Conservation (phyloP, 2,329 filamentous ascomycete species). For the Tothia fuscella region DNA sequence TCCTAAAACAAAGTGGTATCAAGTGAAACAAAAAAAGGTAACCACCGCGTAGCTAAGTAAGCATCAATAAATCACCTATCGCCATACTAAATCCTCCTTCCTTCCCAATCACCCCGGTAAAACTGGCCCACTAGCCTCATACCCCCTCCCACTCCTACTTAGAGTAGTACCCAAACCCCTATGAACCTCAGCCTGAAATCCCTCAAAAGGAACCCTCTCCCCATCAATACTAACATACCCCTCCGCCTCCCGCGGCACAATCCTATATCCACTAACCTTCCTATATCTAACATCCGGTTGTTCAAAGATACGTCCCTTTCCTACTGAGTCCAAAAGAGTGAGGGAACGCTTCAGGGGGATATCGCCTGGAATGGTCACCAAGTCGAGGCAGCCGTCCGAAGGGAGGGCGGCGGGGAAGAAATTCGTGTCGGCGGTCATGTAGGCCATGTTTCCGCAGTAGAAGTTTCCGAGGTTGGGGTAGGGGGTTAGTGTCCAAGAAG, state of each 20-base stretch:
- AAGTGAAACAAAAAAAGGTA: no score
- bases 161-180: slow-evolving; percentile 72
- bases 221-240: slow-evolving; percentile 94
- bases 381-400: slow-evolving; percentile 74
- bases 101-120: no score
- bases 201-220: slow-evolving; percentile 73
- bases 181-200: slow-evolving; percentile 87
- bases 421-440: slow-evolving; percentile 74
- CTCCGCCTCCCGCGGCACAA: slow-evolving; percentile 60
- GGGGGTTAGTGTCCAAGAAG: slow-evolving; percentile 62
- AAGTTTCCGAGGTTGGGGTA: slow-evolving; percentile 79
- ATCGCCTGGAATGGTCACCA: slow-evolving; percentile 69
- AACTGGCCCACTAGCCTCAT: neutral
- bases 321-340: slow-evolving; percentile 58
- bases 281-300: slow-evolving; percentile 64
- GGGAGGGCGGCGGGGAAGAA: slow-evolving; percentile 80
- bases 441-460: slow-evolving; percentile 90
- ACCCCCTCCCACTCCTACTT: slow-evolving; percentile 9
- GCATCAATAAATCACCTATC: no score
- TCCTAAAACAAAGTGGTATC: no score
- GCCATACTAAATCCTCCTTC: no score
- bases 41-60: no score
- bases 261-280: slow-evolving; percentile 78
- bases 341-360: slow-evolving; percentile 55
- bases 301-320: slow-evolving; percentile 67